Evolutionary conservation across 208 protist genomes (phyloP).

Genomic region (Leishmania mexicana): DNA sequence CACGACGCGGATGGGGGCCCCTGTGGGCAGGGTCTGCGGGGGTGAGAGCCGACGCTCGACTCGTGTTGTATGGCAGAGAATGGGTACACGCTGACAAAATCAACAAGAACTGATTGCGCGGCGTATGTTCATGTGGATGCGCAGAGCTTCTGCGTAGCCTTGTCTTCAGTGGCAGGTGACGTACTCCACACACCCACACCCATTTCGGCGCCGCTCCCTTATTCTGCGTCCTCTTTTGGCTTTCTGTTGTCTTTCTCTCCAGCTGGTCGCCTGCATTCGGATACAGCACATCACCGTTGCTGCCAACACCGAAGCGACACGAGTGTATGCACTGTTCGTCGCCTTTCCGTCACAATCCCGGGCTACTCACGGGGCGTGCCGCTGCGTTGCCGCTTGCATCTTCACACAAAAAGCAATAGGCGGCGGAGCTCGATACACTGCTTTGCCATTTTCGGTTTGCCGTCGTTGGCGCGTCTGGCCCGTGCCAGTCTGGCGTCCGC

Average conservation of each 20-base stretch:
- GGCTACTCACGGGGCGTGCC: background rate
- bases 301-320: background rate
- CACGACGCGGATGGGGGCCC: too few species aligned
- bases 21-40: too few species aligned
- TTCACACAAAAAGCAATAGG: background rate
- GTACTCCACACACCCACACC: background rate
- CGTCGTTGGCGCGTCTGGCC: background rate
- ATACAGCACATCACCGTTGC: background rate
- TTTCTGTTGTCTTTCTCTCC: too few species aligned
- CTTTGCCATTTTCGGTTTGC: background rate
- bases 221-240: background rate
- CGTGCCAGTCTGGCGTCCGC: background rate
- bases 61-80: background rate
- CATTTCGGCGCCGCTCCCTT: background rate
- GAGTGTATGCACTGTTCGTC: background rate
- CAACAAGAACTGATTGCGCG: background rate
- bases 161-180: background rate
- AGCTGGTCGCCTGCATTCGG: background rate
- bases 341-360: background rate
- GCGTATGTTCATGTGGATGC: background rate
- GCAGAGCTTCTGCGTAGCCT: background rate
- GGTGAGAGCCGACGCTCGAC: background rate
- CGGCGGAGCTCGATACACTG: background rate
- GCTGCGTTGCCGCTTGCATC: background rate
- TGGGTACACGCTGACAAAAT: background rate